These are phyloP conservation scores for Volvariella surrecta DNA, from an alignment of 1,284 basidiomycete species.

Conservation along the genomic window DNA sequence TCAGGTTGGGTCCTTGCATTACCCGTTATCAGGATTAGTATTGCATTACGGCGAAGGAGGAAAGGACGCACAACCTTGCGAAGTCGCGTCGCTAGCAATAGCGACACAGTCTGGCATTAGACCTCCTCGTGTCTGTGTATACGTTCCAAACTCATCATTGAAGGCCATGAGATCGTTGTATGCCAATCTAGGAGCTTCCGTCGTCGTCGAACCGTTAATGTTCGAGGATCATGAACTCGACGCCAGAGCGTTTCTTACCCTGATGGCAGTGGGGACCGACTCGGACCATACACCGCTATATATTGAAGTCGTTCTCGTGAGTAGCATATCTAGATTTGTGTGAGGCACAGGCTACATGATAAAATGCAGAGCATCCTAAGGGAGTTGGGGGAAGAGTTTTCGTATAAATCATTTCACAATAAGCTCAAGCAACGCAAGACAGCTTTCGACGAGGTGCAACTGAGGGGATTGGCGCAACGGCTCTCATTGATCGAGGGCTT, in stretches of 20 bases:
- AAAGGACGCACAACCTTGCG: constrained; percentile 42
- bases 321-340: constrained; percentile 11
- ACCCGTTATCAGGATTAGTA: constrained; percentile 52
- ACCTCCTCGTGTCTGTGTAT: constrained; percentile 46
- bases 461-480: constrained; percentile 47
- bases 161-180: constrained; percentile 53
- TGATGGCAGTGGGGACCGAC: constrained; percentile 58
- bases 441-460: constrained; percentile 44
- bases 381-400: constrained; percentile 30
- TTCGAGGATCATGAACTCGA: constrained; percentile 58
- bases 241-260: constrained; percentile 53
- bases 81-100: constrained; percentile 52
- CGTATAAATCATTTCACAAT: constrained; percentile 33
- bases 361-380: constrained; percentile 27
- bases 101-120: constrained; percentile 26
- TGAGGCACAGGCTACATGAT: not conserved
- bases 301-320: constrained; percentile 52
- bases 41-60: constrained; percentile 67
- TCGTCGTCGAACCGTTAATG: constrained; percentile 46
- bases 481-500: constrained; percentile 48
- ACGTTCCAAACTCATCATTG: constrained; percentile 54
- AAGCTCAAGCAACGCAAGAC: constrained; percentile 37
- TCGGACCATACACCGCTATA: constrained; percentile 51
- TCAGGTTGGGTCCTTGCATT: constrained; percentile 39
- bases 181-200: constrained; percentile 34